Conservation (phyloP, 345 rosid species). For the Kandelia obovata region DNA sequence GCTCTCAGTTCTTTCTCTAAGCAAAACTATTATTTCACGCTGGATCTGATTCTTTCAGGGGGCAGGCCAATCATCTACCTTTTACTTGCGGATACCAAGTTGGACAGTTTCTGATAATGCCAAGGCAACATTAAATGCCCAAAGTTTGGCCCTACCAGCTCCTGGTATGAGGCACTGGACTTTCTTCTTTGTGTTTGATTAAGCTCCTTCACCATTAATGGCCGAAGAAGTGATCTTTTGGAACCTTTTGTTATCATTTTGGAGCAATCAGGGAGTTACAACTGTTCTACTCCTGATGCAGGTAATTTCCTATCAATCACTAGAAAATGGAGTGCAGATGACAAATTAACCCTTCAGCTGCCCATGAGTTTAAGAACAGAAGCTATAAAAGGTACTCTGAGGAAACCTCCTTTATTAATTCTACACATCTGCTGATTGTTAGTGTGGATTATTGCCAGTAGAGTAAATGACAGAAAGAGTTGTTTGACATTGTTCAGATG, state of each 20-base stretch:
- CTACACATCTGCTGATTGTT: not conserved
- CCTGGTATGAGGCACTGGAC: conserved; percentile 45
- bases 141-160: conserved; percentile 45
- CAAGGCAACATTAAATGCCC: conserved; percentile 52
- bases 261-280: not conserved
- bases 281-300: conserved; percentile 21
- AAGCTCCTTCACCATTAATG: not conserved
- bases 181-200: not conserved
- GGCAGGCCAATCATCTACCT: conserved; percentile 41
- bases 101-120: conserved; percentile 66
- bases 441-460: not conserved
- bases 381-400: conserved; percentile 60
- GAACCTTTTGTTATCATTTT: not conserved
- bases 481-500: conserved; percentile 46
- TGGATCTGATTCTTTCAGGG: conserved; percentile 35
- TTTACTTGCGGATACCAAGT: conserved; percentile 68
- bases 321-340: conserved; percentile 50
- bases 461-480: not conserved
- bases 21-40: not conserved
- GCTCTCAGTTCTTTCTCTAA: not conserved
- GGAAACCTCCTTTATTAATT: not conserved
- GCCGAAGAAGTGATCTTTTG: not conserved
- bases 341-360: conserved; percentile 55
- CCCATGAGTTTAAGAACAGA: conserved; percentile 62
- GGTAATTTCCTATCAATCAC: conserved; percentile 57